phyloP scores from a whole-genome alignment of 352 stramenopile genomes.

The Thalassiosira mediterranea region DNA sequence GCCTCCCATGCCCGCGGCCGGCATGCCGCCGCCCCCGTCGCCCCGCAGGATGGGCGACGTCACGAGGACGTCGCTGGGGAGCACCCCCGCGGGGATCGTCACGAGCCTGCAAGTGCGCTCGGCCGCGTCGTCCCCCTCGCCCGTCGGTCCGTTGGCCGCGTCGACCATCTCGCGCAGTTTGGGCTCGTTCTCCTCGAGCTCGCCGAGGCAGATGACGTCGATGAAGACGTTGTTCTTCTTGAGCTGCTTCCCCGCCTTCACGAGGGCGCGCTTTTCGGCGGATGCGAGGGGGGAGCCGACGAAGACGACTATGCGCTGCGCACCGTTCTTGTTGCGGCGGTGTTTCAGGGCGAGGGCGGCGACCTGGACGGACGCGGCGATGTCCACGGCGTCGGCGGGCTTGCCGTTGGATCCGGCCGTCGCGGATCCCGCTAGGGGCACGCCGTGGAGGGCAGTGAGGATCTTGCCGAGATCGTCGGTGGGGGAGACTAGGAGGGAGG shows the following conservation, averaged over 20 bases:
- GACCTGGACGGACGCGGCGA: slow-evolving; percentile 96
- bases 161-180: slow-evolving; percentile 85
- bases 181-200: slow-evolving; percentile 88
- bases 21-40: slow-evolving; percentile 72
- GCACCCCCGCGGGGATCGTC: slow-evolving; percentile 93
- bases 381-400: slow-evolving; percentile 85
- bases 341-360: slow-evolving; percentile 97
- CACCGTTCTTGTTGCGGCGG: slow-evolving; percentile 97
- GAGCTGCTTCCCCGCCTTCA: slow-evolving; percentile 96
- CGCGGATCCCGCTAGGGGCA: slow-evolving; percentile 62
- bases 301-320: slow-evolving; percentile 95
- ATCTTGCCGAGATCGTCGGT: slow-evolving; percentile 98
- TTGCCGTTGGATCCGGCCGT: slow-evolving; percentile 4
- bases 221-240: slow-evolving; percentile 99
- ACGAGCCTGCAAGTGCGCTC: slow-evolving; percentile 92
- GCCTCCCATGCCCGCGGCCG: slow-evolving; percentile 36
- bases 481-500: slow-evolving; percentile 93
- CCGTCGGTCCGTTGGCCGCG: slow-evolving; percentile 87
- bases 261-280: slow-evolving; percentile 86
- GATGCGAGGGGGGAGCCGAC: slow-evolving; percentile 86
- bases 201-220: slow-evolving; percentile 97
- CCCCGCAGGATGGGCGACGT: slow-evolving; percentile 93
- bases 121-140: slow-evolving; percentile 27
- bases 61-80: slow-evolving; percentile 97
- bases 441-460: slow-evolving; percentile 91